Evolutionary conservation across 192 early-diverging fungal species (phyloP).

Genomic region (Phycomyces blakesleeanus): DNA sequence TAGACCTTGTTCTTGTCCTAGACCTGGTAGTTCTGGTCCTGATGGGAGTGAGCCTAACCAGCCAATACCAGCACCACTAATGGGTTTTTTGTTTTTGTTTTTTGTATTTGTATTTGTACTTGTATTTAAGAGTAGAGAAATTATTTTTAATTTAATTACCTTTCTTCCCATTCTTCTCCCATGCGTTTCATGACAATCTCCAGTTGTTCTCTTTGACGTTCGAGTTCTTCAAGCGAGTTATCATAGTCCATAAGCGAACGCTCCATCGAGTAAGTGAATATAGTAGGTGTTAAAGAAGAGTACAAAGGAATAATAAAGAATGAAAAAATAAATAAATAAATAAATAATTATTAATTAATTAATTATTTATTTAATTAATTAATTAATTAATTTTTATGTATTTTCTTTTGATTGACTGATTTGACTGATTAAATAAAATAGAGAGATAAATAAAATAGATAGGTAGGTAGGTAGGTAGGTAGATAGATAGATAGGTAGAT

Average conservation of each 20-base stretch:
- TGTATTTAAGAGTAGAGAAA: too few relatives aligned
- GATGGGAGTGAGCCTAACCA: slow-evolving; percentile 28
- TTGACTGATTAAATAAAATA: too few relatives aligned
- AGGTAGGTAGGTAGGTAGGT: too few relatives aligned
- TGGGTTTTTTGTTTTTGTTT: too few relatives aligned
- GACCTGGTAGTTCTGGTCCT: too few relatives aligned
- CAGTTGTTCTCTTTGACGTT: slow-evolving; percentile 26
- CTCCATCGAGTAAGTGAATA: too few relatives aligned
- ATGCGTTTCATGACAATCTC: slow-evolving; percentile 31
- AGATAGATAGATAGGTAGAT: too few relatives aligned
- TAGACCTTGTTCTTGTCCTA: too few relatives aligned
- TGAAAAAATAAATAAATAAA: slow-evolving; percentile 2
- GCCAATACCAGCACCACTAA: slow-evolving; percentile 36
- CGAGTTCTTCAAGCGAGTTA: slow-evolving; percentile 30
- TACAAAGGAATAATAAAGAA: slow-evolving; percentile 1
- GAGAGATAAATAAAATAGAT: too few relatives aligned
- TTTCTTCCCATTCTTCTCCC: slow-evolving; percentile 39
- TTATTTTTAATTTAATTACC: slow-evolving; percentile 17
- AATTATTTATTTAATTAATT: neutral
- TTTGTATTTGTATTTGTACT: too few relatives aligned
- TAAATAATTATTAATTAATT: neutral
- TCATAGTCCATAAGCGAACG: slow-evolving; percentile 33
- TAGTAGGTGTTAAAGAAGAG: too few relatives aligned
- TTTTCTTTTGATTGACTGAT: too few relatives aligned
- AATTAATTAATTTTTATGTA: neutral